Evolutionary conservation across 2,329 filamentous ascomycete species (phyloP), one percentile per base, ranked within the genome.

Genomic region (Ophiostoma novo-ulmi): DNA sequence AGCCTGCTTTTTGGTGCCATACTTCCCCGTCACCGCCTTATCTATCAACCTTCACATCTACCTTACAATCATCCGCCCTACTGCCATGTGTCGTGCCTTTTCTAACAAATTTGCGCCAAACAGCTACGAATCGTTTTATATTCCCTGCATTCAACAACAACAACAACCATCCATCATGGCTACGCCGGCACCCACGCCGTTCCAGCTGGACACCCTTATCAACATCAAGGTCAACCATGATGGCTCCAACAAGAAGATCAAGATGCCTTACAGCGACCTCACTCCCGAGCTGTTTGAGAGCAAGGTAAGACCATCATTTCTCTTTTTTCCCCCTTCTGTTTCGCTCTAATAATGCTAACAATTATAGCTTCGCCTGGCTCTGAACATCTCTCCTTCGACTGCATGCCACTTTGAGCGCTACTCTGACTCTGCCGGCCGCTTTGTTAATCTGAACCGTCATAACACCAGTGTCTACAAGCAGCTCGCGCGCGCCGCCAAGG

Each of bases 401-500:
- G 80, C 86, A 69, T 85, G 90, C 78, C 80, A 89, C 76, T 89
- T 98, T 77, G 94, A 98, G 83, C 92, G 95, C 75, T 99, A 93
- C 82, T 98, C 95, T 74, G 95, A 99, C 81, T 97, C 93, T 74
- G 92, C 93, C 74, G 90, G 85, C 65, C 84, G 88, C 74, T 98
- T 91, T 80, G 87, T 98, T 74, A 84, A 87, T 64, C 89, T 99
- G 72, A 91, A 97, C 79, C 84, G 88, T 73, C 84, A 85, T 78
- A 96, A 97, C 77, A 81, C 87, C 10, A 85, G 91, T 65, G 92
- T 97, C 77, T 99, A 97, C 85, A 98, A 97, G 84, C 95, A 97
- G 79, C 89, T 99, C 61, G 94, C 95, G 79, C 91, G 95, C 77
- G 95, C 95, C 75, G 95, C 95, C 74, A 99, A 97, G 84, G 95